phyloP scores from a whole-genome alignment of 2,329 filamentous ascomycete genomes.

The Diplocarpon mali region DNA sequence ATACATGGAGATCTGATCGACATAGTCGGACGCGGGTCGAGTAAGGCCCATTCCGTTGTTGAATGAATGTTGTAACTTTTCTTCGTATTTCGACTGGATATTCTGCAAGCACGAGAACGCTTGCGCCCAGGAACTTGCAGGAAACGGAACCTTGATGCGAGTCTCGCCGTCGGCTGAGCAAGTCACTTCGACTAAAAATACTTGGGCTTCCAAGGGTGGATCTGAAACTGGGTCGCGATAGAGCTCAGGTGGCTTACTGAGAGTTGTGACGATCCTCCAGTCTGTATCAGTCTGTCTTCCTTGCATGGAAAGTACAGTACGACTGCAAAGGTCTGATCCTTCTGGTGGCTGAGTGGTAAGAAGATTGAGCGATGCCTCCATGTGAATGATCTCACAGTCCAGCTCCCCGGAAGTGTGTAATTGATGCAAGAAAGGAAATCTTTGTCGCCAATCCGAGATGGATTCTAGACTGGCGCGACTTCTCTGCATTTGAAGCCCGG shows the following conservation, averaged over 20 bases:
- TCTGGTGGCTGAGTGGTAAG: slow-evolving; percentile 45
- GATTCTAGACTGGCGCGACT: slow-evolving; percentile 34
- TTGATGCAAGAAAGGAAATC: slow-evolving; percentile 45
- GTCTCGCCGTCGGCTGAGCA: slow-evolving; percentile 13
- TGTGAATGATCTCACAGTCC: slow-evolving; percentile 48
- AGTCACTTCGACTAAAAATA: slow-evolving; percentile 12
- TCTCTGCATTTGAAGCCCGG: slow-evolving; percentile 11
- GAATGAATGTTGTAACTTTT: slow-evolving; percentile 31
- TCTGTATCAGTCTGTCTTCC: slow-evolving; percentile 41
- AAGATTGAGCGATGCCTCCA: slow-evolving; percentile 49
- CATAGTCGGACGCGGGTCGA: slow-evolving; percentile 40
- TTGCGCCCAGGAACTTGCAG: slow-evolving; percentile 24
- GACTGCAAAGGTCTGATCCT: slow-evolving; percentile 48
- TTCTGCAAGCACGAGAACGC: slow-evolving; percentile 21
- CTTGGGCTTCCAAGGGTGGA: slow-evolving; percentile 21
- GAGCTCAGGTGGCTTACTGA: slow-evolving; percentile 43
- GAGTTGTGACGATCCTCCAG: slow-evolving; percentile 50
- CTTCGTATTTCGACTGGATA: slow-evolving; percentile 24
- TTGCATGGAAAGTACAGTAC: slow-evolving; percentile 48
- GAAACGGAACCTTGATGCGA: slow-evolving; percentile 23
- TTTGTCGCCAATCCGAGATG: slow-evolving; percentile 46
- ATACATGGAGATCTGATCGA: slow-evolving; percentile 53
- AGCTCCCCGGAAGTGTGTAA: slow-evolving; percentile 40
- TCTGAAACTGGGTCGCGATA: slow-evolving; percentile 26
- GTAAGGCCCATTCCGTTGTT: slow-evolving; percentile 29